Evolutionary conservation across 176 grass and related monocot species (phyloP), one percentile per base, ranked within the genome.

Genomic region (Saccharum spontaneum): DNA sequence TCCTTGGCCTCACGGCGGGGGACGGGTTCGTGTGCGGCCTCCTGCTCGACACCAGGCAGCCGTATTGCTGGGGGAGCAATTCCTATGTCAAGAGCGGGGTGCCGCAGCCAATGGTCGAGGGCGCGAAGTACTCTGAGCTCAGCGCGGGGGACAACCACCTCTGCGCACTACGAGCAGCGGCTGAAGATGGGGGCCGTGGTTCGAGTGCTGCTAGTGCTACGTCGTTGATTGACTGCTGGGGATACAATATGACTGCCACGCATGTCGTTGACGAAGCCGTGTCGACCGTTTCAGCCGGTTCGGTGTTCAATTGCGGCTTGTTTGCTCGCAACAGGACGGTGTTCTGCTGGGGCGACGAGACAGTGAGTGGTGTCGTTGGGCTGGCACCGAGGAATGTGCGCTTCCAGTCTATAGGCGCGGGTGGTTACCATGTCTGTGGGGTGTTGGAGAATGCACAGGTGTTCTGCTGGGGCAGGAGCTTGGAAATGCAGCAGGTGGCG

Each of bases 31-130:
- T 93, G 3, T 98, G 96, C 65, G 96, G 96, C 17, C 93, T 98
- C 48, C 76, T 95, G 73, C 69, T 98, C 20, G 96, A 95, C 26
- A 88, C 96, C 22, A 88, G 75, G 12, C 96, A 98, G 82, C 96
- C 93, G 8, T 98, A 98, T 49, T 98, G 96, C 79, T 98, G 96
- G 96, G 96, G 96, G 15, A 95, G 93, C 52, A 98, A 98, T 74
- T 87, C 90, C 31, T 95, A 94, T 81, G 96, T 95, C 37, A 98
- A 95, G 77, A 95, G 93, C 61, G 96, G 96, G 10, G 96, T 98
- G 77, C 96, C 96, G 17, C 96, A 98, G 81, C 96, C 96, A 3
- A 98, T 98, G 87, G 84, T 89, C 10, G 96, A 98, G 94, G 89
- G 88, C 0, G 93, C 88, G 2, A 79, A 52, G 77, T 98, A 98